phyloP scores from a whole-genome alignment of 345 rosid genomes.

The Trapa incisa region DNA sequence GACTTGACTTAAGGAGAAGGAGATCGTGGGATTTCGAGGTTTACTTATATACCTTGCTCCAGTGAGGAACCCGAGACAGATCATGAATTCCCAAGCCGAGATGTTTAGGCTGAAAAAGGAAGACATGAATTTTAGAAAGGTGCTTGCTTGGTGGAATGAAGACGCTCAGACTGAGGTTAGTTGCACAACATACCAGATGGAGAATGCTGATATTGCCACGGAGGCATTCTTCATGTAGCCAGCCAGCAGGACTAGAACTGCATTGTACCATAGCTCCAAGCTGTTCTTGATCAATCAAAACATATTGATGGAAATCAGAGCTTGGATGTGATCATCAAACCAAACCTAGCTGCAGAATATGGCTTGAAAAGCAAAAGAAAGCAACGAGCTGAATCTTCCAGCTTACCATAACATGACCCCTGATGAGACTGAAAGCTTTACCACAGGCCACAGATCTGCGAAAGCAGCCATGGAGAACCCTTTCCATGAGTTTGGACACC shows the following conservation, averaged over 20 bases:
- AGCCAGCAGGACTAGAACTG: constrained; percentile 21
- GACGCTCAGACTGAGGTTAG: not conserved
- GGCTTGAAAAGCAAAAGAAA: not conserved
- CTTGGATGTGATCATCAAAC: not conserved
- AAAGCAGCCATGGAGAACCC: constrained; percentile 22
- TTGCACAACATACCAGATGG: constrained; percentile 20
- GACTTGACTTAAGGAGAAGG: not conserved
- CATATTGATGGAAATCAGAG: not conserved
- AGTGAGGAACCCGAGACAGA: constrained; percentile 27
- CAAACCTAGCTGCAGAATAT: not conserved
- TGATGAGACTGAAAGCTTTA: constrained; percentile 22
- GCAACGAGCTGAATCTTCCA: not conserved
- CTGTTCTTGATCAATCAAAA: constrained; percentile 2
- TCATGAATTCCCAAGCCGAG: constrained; percentile 20
- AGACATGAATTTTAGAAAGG: not conserved
- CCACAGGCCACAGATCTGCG: constrained; percentile 12
- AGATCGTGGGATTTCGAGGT: too few relatives aligned
- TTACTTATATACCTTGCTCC: constrained; percentile 14
- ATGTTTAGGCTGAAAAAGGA: constrained; percentile 26
- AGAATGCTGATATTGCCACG: constrained; percentile 23
- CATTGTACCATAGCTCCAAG: constrained; percentile 32
- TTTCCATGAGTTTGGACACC: constrained; percentile 24
- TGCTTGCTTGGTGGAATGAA: not conserved
- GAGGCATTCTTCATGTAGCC: constrained; percentile 30
- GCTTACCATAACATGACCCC: constrained; percentile 26